Evolutionary conservation across 768 basidiomycete genomes (phyloP).

Genomic region (Lenzites betulinus): DNA sequence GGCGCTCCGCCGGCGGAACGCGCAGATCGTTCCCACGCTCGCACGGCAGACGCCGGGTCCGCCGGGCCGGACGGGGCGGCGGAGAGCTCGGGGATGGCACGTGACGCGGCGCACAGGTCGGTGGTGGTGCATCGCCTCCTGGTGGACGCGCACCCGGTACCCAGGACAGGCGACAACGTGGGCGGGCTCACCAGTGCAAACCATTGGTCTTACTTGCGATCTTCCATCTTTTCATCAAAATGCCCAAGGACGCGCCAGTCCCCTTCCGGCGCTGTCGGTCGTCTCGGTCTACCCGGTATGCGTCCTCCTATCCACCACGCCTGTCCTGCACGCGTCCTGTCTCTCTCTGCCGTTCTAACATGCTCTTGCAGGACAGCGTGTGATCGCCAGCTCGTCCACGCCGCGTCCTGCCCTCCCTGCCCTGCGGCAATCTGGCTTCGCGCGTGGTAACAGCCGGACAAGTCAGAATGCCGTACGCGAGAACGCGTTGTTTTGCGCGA

Average conservation of each 20-base stretch:
- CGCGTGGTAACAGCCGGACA: background rate
- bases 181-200: too few species aligned
- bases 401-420: background rate
- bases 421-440: background rate
- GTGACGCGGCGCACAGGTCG: too few species aligned
- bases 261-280: conserved; percentile 15
- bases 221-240: background rate
- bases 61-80: background rate
- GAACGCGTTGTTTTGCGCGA: conserved; percentile 8
- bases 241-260: background rate
- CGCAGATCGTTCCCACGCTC: conserved; percentile 3
- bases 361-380: background rate
- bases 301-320: background rate
- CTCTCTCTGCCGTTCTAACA: background rate
- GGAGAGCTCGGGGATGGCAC: too few species aligned
- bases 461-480: conserved; percentile 1
- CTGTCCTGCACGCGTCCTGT: background rate
- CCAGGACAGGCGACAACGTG: too few species aligned
- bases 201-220: background rate
- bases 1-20: background rate
- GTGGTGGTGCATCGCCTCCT: too few species aligned
- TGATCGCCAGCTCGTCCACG: background rate
- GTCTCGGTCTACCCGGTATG: conserved; percentile 19
- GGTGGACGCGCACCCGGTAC: too few species aligned
- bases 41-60: background rate